Conservation (phyloP, 805 yeast genomes). For the Starmerella geochares region DNA sequence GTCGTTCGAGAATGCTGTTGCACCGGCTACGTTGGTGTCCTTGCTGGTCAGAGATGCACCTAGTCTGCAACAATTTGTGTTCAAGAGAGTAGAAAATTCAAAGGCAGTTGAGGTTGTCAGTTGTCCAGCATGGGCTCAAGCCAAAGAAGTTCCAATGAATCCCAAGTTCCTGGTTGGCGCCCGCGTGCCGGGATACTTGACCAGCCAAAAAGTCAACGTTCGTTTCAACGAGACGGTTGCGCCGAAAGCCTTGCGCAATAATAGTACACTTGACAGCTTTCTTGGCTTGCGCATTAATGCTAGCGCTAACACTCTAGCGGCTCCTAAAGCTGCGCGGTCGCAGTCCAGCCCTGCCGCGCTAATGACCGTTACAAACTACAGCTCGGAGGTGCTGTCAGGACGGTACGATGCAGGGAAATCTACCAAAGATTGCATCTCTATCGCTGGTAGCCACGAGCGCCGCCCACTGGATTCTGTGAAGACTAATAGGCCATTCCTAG, state of each 20-base stretch:
- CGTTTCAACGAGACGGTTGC: neutral
- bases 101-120: slow-evolving; percentile 1
- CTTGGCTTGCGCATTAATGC: neutral
- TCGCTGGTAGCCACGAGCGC: neutral
- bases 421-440: too few species aligned
- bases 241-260: neutral
- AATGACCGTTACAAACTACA: neutral
- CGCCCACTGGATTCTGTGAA: neutral
- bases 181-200: neutral
- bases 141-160: neutral
- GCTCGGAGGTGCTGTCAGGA: too few species aligned
- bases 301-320: neutral
- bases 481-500: too few species aligned
- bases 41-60: neutral
- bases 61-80: neutral
- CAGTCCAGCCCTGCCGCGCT: neutral
- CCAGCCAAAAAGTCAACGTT: neutral
- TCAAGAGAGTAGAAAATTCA: neutral
- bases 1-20: neutral
- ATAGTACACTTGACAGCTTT: slow-evolving; percentile 1
- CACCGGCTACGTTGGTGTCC: neutral
- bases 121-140: neutral
- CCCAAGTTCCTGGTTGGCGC: neutral
- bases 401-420: too few species aligned
- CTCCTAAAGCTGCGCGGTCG: neutral